Evolutionary conservation across 768 basidiomycete species (phyloP).

Genomic region (Boletus rex-veris): DNA sequence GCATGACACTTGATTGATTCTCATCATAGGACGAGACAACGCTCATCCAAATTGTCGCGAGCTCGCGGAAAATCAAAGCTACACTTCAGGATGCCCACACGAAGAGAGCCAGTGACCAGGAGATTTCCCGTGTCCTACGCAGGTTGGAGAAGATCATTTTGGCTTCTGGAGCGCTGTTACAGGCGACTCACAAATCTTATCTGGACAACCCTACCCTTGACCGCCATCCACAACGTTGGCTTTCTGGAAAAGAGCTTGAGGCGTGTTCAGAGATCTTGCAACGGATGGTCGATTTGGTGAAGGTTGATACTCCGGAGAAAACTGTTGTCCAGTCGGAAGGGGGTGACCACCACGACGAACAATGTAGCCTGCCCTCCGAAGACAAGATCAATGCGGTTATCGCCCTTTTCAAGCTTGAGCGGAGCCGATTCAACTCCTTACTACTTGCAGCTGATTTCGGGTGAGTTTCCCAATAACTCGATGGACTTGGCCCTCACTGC

Average conservation of each 20-base stretch:
- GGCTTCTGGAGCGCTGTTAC: neutral
- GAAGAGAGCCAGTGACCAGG: neutral
- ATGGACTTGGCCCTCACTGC: neutral
- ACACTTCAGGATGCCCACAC: too few species aligned
- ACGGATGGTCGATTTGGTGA: neutral
- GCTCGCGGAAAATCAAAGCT: neutral
- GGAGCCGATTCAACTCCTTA: neutral
- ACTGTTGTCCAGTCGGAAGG: neutral
- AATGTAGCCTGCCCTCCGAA: neutral
- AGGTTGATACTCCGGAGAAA: too few species aligned
- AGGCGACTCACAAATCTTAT: neutral
- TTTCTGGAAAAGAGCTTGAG: neutral
- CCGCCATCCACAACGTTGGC: neutral
- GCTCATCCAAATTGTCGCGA: neutral
- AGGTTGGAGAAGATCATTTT: neutral
- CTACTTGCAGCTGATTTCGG: neutral
- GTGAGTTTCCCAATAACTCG: neutral
- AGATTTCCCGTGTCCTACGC: neutral
- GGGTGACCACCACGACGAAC: neutral
- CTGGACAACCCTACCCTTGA: neutral
- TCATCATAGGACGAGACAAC: too few species aligned
- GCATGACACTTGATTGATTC: too few species aligned
- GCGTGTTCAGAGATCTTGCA: neutral
- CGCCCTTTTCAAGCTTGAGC: neutral
- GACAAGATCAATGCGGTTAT: neutral